Evolutionary conservation across 345 rosid species (phyloP).

Genomic region (Adansonia digitata): DNA sequence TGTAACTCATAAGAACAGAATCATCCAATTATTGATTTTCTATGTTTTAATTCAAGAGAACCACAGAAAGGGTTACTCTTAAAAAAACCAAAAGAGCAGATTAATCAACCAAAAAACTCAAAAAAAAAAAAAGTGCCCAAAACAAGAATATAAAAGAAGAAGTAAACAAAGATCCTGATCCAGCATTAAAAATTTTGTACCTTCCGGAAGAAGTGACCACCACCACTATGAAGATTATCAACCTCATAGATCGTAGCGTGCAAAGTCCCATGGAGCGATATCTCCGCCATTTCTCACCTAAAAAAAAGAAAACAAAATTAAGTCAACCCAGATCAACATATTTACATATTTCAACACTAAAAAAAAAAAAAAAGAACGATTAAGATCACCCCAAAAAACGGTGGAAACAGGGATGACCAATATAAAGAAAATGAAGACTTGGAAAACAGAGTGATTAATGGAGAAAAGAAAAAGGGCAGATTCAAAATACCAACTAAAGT

Average conservation of each 20-base stretch:
- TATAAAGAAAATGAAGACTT: background rate
- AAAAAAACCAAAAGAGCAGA: background rate
- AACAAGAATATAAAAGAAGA: background rate
- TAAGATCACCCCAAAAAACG: background rate
- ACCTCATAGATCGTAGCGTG: slow-evolving; percentile 90
- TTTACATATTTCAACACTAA: background rate
- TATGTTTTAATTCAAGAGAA: background rate
- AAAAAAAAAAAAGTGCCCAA: background rate
- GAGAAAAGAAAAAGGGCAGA: background rate
- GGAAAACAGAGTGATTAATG: background rate
- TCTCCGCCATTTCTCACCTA: slow-evolving; percentile 65
- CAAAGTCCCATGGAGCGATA: slow-evolving; percentile 71
- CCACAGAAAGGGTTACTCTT: background rate
- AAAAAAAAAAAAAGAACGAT: background rate
- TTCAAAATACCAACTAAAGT: background rate
- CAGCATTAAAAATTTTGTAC: slow-evolving; percentile 24
- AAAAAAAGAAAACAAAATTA: background rate
- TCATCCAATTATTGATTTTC: too few species aligned
- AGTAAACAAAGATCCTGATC: slow-evolving; percentile 5
- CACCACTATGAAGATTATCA: slow-evolving; percentile 49
- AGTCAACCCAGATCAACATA: background rate
- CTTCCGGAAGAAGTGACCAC: slow-evolving; percentile 59
- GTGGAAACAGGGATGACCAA: slow-evolving; percentile 4
- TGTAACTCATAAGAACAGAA: background rate
- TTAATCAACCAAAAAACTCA: background rate